These are phyloP conservation scores for Platanthera zijinensis DNA, from an alignment of 106 monocot genomes.

Conservation along the genomic window DNA sequence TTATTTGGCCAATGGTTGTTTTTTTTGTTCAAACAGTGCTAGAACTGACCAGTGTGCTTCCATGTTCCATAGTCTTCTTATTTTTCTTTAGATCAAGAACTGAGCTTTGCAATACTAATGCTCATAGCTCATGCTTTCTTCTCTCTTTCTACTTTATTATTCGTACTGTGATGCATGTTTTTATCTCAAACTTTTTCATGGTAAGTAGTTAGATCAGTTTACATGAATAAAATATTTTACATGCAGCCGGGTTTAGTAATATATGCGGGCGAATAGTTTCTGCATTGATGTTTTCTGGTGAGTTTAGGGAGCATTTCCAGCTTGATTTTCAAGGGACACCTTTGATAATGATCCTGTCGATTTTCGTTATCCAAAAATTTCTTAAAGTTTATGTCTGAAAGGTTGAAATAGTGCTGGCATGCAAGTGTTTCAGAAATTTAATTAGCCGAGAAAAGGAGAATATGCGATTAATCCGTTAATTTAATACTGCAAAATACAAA, in stretches of 20 bases:
- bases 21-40: no score
- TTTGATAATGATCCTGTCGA: neutral
- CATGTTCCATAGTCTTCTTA: no score
- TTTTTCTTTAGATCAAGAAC: no score
- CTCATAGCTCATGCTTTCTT: no score
- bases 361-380: neutral
- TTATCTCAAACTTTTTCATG: neutral
- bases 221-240: neutral
- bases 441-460: neutral
- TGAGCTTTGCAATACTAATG: no score
- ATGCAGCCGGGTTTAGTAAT: neutral
- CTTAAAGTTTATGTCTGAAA: neutral
- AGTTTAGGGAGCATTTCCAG: neutral
- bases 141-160: no score
- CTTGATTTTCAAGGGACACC: neutral
- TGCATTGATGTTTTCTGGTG: neutral
- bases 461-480: neutral
- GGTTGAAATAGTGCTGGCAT: neutral
- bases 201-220: neutral
- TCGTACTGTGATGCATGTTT: neutral
- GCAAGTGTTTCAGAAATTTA: neutral
- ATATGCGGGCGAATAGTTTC: neutral
- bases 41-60: no score
- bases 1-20: no score
- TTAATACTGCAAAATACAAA: neutral